phyloP scores from a whole-genome alignment of 1,284 basidiomycete species.

The Ceratobasidium sp. region DNA sequence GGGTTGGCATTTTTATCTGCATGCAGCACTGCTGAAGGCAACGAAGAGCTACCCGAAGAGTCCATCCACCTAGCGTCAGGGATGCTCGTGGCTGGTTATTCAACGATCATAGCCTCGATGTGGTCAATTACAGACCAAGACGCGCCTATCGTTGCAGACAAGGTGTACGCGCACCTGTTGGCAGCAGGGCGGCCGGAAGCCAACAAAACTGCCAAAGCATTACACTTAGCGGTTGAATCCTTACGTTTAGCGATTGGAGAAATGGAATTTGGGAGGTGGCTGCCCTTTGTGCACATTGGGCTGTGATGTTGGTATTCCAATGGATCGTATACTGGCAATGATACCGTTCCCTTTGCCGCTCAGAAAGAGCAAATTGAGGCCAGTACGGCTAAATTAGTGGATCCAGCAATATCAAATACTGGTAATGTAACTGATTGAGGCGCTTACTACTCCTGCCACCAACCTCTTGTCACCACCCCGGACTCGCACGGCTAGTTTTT shows the following conservation, averaged over 20 bases:
- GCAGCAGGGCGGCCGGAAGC: background rate
- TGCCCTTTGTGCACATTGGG: slow-evolving; percentile 16
- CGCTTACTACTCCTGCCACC: no score
- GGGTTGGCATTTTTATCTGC: slow-evolving; percentile 17
- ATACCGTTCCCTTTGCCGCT: background rate
- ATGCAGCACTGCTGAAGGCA: slow-evolving; percentile 28
- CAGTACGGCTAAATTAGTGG: no score
- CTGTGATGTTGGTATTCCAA: background rate
- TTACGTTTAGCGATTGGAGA: background rate
- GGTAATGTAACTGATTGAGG: no score
- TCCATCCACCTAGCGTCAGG: slow-evolving; percentile 33
- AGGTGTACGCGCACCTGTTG: slow-evolving; percentile 18
- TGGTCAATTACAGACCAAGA: slow-evolving; percentile 28
- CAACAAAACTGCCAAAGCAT: background rate
- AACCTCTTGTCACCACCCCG: no score
- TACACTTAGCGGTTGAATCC: background rate
- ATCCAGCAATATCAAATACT: no score
- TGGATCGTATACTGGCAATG: background rate
- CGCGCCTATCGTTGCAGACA: slow-evolving; percentile 17
- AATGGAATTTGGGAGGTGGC: background rate
- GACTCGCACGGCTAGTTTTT: no score
- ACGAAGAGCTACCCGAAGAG: slow-evolving; percentile 24
- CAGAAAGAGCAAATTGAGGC: no score
- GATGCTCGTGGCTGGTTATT: slow-evolving; percentile 16
- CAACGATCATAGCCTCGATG: slow-evolving; percentile 25